Evolutionary conservation across 441 rosid species (phyloP).

Genomic region (Daphne laureola): DNA sequence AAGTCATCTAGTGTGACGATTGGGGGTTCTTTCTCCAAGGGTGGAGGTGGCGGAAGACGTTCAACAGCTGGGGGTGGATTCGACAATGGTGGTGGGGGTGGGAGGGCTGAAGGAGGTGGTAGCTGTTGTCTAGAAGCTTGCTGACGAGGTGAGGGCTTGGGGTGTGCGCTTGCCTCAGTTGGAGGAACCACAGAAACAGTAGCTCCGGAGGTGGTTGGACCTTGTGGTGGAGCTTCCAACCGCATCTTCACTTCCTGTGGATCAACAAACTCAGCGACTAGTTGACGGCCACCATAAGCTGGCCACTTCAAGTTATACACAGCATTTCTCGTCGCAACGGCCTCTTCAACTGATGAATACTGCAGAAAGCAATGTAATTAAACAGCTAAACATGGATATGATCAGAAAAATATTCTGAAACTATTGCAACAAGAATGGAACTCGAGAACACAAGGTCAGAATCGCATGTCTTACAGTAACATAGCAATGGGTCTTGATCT

Average conservation of each 20-base stretch:
- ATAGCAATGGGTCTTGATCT: slow-evolving; percentile 93
- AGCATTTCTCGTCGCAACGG: slow-evolving; percentile 73
- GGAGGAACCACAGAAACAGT: slow-evolving; percentile 21
- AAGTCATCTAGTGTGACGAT: slow-evolving; percentile 89
- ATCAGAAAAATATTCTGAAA: not conserved
- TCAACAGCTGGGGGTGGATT: slow-evolving; percentile 45
- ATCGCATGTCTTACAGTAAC: slow-evolving; percentile 53
- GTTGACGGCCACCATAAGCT: slow-evolving; percentile 77
- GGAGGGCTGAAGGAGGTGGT: slow-evolving; percentile 53
- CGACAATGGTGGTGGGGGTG: slow-evolving; percentile 53
- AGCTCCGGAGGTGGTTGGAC: slow-evolving; percentile 33
- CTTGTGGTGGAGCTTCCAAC: slow-evolving; percentile 48
- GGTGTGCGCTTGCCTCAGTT: slow-evolving; percentile 31
- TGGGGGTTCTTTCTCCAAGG: slow-evolving; percentile 69
- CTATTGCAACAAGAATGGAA: slow-evolving; percentile 1
- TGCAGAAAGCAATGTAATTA: slow-evolving; percentile 26
- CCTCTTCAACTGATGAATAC: slow-evolving; percentile 87
- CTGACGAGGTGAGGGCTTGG: slow-evolving; percentile 43
- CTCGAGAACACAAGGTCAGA: slow-evolving; percentile 5
- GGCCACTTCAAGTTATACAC: slow-evolving; percentile 96
- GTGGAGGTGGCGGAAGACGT: slow-evolving; percentile 55
- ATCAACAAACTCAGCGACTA: slow-evolving; percentile 80
- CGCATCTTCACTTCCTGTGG: slow-evolving; percentile 68
- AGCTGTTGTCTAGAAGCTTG: slow-evolving; percentile 46
- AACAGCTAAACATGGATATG: not conserved